These are phyloP conservation scores for Akanthomyces lecanii DNA, from an alignment of 2,329 filamentous ascomycete species.

Conservation along the genomic window DNA sequence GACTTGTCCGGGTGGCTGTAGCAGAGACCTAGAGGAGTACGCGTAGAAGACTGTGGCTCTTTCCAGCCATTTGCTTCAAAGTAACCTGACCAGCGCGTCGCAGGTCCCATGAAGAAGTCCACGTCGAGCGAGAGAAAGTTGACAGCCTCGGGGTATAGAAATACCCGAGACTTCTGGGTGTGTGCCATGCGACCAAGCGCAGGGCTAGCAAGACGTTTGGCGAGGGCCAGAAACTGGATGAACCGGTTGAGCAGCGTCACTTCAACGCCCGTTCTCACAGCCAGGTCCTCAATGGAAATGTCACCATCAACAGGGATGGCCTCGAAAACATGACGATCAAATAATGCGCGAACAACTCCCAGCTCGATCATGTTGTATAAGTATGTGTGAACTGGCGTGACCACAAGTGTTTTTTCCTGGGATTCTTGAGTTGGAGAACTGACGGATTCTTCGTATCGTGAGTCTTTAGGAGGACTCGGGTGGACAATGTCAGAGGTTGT, in stretches of 20 bases:
- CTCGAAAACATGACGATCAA: constrained; percentile 31
- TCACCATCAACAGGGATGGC: constrained; percentile 26
- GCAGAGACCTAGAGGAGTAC: constrained; percentile 28
- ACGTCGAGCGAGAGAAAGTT: neutral
- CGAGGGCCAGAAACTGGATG: neutral
- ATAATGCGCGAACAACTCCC: constrained; percentile 20
- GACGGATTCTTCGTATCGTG: too few relatives aligned
- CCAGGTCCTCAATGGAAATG: constrained; percentile 28
- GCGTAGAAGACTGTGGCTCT: constrained; percentile 26
- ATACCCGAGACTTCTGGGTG: neutral
- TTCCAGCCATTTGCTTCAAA: constrained; percentile 29
- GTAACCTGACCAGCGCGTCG: constrained; percentile 24
- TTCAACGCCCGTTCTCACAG: constrained; percentile 26
- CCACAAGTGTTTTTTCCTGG: too few relatives aligned
- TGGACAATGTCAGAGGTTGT: too few relatives aligned
- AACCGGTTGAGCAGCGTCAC: constrained; percentile 22
- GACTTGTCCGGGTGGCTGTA: constrained; percentile 26
- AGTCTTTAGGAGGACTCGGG: too few relatives aligned
- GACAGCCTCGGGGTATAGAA: neutral
- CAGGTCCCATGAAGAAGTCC: constrained; percentile 2
- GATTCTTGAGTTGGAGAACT: too few relatives aligned
- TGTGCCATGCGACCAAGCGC: neutral
- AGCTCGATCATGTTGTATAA: constrained; percentile 3
- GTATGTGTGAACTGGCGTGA: neutral
- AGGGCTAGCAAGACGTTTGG: constrained; percentile 14